Evolutionary conservation across 2,329 filamentous ascomycete species (phyloP).

Genomic region (Nemania diffusa): DNA sequence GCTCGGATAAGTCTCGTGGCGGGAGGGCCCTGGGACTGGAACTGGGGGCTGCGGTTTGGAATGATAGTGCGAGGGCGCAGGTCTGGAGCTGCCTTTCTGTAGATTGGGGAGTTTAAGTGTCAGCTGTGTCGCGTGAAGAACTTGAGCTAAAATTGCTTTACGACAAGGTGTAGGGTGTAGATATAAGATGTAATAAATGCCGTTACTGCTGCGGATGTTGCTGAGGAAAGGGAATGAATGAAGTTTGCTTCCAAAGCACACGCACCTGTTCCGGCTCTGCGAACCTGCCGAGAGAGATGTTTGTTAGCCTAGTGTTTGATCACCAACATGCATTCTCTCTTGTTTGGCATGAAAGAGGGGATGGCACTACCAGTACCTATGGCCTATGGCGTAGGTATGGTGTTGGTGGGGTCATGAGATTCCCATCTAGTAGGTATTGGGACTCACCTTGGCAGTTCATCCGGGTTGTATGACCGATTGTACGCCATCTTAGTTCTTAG

Average conservation of each 20-base stretch:
- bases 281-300: conserved; percentile 53
- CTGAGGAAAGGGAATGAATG: neutral
- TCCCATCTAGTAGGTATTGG: conserved; percentile 5
- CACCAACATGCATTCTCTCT: conserved; percentile 16
- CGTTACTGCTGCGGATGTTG: neutral
- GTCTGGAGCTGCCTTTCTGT: conserved; percentile 38
- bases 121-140: conserved; percentile 23
- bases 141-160: neutral
- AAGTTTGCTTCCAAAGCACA: conserved; percentile 24
- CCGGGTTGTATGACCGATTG: conserved; percentile 91
- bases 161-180: conserved; percentile 5
- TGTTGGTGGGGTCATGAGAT: conserved; percentile 43
- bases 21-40: conserved; percentile 52
- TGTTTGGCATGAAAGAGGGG: neutral
- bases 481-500: conserved; percentile 82
- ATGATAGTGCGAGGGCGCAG: conserved; percentile 57
- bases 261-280: conserved; percentile 61
- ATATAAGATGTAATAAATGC: neutral
- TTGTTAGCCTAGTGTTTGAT: conserved; percentile 31
- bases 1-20: conserved; percentile 45
- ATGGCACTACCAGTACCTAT: conserved; percentile 22
- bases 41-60: conserved; percentile 59
- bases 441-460: conserved; percentile 89
- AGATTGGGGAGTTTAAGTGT: conserved; percentile 23
- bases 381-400: too few species aligned